These are phyloP conservation scores for Plasmodium reichenowi DNA, from an alignment of 169 alveolate species.

Conservation along the genomic window DNA sequence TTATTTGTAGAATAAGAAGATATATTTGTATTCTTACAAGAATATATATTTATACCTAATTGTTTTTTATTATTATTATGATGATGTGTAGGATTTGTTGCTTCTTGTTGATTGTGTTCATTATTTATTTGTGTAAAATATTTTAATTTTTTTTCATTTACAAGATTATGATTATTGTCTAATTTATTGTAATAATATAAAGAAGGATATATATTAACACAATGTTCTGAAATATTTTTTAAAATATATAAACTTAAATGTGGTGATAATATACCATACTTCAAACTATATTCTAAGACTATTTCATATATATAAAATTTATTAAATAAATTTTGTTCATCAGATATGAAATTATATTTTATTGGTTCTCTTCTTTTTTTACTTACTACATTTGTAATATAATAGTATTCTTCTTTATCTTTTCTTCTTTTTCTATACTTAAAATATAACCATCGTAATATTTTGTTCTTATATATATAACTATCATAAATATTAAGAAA, in stretches of 20 bases:
- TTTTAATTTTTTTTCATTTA: neutral
- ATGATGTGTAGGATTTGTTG: neutral
- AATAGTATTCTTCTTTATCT: neutral
- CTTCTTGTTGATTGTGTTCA: neutral
- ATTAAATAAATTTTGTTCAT: constrained; percentile 44
- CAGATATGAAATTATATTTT: constrained; percentile 38
- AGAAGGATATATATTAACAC: constrained; percentile 30
- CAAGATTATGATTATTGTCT: neutral
- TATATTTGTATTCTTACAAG: too few relatives aligned
- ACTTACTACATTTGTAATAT: neutral
- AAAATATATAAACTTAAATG: constrained; percentile 43
- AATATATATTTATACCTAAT: too few relatives aligned
- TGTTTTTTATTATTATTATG: too few relatives aligned
- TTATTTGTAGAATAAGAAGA: neutral
- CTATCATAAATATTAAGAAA: constrained; percentile 42
- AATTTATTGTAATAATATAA: constrained; percentile 32
- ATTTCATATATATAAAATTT: constrained; percentile 52
- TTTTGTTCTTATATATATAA: constrained; percentile 49
- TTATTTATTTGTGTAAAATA: neutral
- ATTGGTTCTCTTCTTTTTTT: neutral
- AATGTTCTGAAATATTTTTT: constrained; percentile 19
- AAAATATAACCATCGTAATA: constrained; percentile 6
- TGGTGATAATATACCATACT: constrained; percentile 51
- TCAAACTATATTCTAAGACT: constrained; percentile 31
- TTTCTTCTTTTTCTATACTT: neutral